Conservation (phyloP, 2,329 filamentous ascomycete species). For the Phaeosphaeriaceae sp. region DNA sequence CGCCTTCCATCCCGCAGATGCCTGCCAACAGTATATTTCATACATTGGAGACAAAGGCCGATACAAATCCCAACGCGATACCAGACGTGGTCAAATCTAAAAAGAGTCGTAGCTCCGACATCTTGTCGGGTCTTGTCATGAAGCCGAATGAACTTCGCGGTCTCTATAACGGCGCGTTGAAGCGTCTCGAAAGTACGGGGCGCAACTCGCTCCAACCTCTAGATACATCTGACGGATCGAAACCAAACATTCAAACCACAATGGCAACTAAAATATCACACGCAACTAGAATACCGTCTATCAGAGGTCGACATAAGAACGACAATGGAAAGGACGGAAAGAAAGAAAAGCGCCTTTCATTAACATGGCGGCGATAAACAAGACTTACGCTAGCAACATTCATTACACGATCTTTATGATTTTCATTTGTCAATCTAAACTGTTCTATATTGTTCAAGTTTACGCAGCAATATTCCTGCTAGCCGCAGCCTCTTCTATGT, state of each 20-base stretch:
- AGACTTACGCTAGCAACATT: neutral
- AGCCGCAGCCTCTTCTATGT: conserved; percentile 2
- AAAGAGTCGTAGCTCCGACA: neutral
- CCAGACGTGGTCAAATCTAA: conserved; percentile 1
- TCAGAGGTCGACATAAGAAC: conserved; percentile 7
- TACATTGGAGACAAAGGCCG: conserved; percentile 3
- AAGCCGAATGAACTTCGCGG: conserved; percentile 17
- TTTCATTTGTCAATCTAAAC: conserved; percentile 2
- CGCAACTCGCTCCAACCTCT: conserved; percentile 1
- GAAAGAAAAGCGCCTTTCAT: conserved; percentile 18
- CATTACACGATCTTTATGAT: conserved; percentile 3
- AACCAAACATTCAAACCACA: conserved; percentile 2
- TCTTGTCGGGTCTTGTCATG: conserved; percentile 3
- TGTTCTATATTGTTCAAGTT: too few species aligned
- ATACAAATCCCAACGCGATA: conserved; percentile 1
- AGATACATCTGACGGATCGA: neutral
- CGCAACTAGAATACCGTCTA: conserved; percentile 11
- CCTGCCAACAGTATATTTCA: conserved; percentile 3
- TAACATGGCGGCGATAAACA: conserved; percentile 14
- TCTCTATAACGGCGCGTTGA: conserved; percentile 17
- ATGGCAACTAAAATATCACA: conserved; percentile 9
- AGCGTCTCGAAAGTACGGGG: conserved; percentile 7
- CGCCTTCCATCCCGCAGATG: conserved; percentile 13
- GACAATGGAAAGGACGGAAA: conserved; percentile 14
- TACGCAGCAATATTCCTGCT: neutral